These are phyloP conservation scores for Limnanthes douglasii DNA, from an alignment of 345 rosid genomes.

Conservation along the genomic window DNA sequence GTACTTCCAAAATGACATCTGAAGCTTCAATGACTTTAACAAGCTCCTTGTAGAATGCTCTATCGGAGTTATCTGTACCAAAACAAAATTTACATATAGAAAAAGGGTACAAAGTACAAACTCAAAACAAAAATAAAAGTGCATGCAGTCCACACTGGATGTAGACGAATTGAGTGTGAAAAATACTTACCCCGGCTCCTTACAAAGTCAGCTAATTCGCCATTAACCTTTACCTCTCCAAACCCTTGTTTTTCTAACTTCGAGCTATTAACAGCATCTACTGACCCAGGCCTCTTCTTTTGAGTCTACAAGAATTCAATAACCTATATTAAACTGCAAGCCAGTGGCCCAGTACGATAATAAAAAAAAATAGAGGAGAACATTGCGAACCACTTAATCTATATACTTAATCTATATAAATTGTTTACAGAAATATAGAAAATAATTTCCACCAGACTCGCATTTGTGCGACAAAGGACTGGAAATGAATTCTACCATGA, in stretches of 20 bases:
- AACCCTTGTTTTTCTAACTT: slow-evolving; percentile 14
- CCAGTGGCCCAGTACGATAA: too few relatives aligned
- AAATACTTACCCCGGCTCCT: slow-evolving; percentile 51
- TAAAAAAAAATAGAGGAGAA: too few relatives aligned
- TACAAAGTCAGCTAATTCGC: slow-evolving; percentile 13
- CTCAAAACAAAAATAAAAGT: too few relatives aligned
- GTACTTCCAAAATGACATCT: slow-evolving; percentile 91
- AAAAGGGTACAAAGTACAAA: neutral
- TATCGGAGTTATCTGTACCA: slow-evolving; percentile 61
- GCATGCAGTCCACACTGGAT: too few relatives aligned
- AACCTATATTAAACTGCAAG: too few relatives aligned
- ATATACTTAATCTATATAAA: too few relatives aligned
- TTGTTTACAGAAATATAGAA: too few relatives aligned
- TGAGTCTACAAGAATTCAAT: slow-evolving; percentile 27
- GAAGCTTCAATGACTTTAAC: slow-evolving; percentile 82
- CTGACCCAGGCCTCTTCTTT: slow-evolving; percentile 65
- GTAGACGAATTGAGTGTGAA: too few relatives aligned
- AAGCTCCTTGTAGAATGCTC: slow-evolving; percentile 92
- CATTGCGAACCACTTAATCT: too few relatives aligned
- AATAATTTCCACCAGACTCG: too few relatives aligned
- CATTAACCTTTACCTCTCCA: slow-evolving; percentile 16
- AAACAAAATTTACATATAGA: slow-evolving; percentile 2
- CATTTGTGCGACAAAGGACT: too few relatives aligned
- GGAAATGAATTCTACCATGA: too few relatives aligned
- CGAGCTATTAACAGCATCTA: slow-evolving; percentile 26